Base-by-base conservation (phyloP, 2,329 filamentous ascomycete genomes). In the Fusarium buharicum region DNA sequence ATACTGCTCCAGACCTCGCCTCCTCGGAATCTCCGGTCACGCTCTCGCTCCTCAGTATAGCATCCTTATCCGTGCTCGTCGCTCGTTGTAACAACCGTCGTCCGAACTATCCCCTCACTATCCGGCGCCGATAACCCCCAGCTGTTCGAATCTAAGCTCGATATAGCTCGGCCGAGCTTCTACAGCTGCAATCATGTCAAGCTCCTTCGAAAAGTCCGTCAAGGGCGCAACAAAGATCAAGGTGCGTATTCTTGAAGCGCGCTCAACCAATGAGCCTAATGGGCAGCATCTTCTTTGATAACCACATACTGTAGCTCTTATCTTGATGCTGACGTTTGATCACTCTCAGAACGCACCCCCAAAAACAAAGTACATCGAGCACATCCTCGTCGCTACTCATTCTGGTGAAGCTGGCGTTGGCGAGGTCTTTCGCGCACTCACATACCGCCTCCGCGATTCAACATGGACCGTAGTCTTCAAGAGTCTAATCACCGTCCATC, bases 401-500 rank as follows among this genome's bases (percentile, higher is more conserved):
- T 90, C 93, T 18, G 95, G 93, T 69, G 95, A 99, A 78, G 91
- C 92, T 50, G 95, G 94, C 67, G 92, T 99, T 58, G 94, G 90
- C 58, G 95, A 99, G 79, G 91, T 99, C 73, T 98, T 99, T 76
- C 89, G 95, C 59, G 92, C 93, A 37, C 82, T 99, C 50, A 93
- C 96, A 74, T 87, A 92, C 75, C 88, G 95, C 48, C 79, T 99
- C 67, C 90, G 93, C 74, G 95, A 99, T 76, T 94, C 94, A 68
- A 97, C 95, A 82, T 99, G 95, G 95, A 99, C 95, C n/a, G 93
- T 98, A 55, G 94, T 97, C 65, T 97, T 97, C 88, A 99, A 99
- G 82, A 90, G 92, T 70, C 82, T 99, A 67, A 97, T 98, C 70
- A 95, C 96, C 44, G 88, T 96, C 41, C 95, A 99, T 76, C 81